phyloP scores from a whole-genome alignment of 768 basidiomycete genomes.

The Dictyophora rubrovolvata region DNA sequence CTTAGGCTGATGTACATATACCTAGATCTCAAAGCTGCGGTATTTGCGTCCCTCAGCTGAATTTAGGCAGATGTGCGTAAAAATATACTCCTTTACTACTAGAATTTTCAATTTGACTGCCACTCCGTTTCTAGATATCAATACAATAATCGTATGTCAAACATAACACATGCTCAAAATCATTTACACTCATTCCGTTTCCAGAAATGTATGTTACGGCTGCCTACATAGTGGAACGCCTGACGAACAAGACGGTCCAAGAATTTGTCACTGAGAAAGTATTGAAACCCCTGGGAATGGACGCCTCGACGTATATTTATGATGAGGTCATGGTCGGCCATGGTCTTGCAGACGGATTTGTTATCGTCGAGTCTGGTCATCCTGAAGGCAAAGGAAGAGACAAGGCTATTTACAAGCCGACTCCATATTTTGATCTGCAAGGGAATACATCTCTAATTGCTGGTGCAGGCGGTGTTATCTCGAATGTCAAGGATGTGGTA shows the following conservation, averaged over 20 bases:
- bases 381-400: conserved; percentile 18
- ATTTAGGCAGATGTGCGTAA: conserved; percentile 29
- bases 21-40: conserved; percentile 13
- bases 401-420: not conserved
- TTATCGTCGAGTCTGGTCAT: conserved; percentile 25
- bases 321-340: conserved; percentile 23
- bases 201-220: conserved; percentile 31
- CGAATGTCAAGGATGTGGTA: conserved; percentile 33
- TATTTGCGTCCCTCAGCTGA: conserved; percentile 24
- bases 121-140: not conserved
- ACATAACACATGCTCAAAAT: not conserved
- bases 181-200: not conserved
- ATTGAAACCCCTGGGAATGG: conserved; percentile 32
- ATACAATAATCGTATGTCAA: conserved; percentile 3
- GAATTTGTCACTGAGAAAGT: conserved; percentile 34
- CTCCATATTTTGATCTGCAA: conserved; percentile 25
- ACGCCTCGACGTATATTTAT: conserved; percentile 27
- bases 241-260: conserved; percentile 24
- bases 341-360: conserved; percentile 8
- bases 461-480: conserved; percentile 36
- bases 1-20: not conserved
- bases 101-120: not conserved
- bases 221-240: conserved; percentile 25
- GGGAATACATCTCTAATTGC: conserved; percentile 19
- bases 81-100: conserved; percentile 20